These are phyloP conservation scores for Ophiosphaerella herpotricha DNA, from an alignment of 2,329 filamentous ascomycete species.

Conservation along the genomic window DNA sequence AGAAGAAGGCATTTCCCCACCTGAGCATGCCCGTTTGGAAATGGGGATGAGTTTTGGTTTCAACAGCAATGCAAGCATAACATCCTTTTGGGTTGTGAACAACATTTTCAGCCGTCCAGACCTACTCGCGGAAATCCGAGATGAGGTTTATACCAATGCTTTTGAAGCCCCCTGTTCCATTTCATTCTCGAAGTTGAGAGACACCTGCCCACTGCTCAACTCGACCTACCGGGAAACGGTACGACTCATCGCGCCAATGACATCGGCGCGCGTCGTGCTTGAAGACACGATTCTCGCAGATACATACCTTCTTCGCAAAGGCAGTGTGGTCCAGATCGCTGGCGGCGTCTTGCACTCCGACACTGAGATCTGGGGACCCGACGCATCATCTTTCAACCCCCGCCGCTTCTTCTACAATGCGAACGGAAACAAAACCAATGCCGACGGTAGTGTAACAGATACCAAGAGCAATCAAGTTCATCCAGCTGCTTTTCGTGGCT, in stretches of 20 bases:
- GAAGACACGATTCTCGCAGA: slow-evolving; percentile 50
- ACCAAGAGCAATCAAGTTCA: slow-evolving; percentile 23
- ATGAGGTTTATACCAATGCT: slow-evolving; percentile 44
- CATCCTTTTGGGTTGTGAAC: slow-evolving; percentile 53
- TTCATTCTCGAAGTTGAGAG: slow-evolving; percentile 46
- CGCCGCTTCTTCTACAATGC: slow-evolving; percentile 45
- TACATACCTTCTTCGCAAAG: slow-evolving; percentile 51
- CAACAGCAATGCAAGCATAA: slow-evolving; percentile 50
- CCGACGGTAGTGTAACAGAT: slow-evolving; percentile 14
- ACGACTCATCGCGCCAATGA: slow-evolving; percentile 47
- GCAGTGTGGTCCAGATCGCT: slow-evolving; percentile 51
- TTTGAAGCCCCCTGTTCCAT: slow-evolving; percentile 30
- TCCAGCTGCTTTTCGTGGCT: slow-evolving; percentile 36
- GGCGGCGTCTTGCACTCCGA: slow-evolving; percentile 52
- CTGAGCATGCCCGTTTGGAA: slow-evolving; percentile 27
- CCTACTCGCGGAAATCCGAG: slow-evolving; percentile 47
- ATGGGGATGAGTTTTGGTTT: slow-evolving; percentile 39
- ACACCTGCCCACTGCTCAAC: slow-evolving; percentile 50
- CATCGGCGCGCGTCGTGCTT: slow-evolving; percentile 49
- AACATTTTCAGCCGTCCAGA: slow-evolving; percentile 50
- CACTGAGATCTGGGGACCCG: slow-evolving; percentile 51
- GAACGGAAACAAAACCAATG: slow-evolving; percentile 20
- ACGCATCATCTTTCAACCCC: slow-evolving; percentile 50
- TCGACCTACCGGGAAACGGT: slow-evolving; percentile 54
- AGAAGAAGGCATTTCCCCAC: slow-evolving; percentile 18